These are phyloP conservation scores for Suillus tomentosus DNA, from an alignment of 768 basidiomycete species.

Conservation along the genomic window DNA sequence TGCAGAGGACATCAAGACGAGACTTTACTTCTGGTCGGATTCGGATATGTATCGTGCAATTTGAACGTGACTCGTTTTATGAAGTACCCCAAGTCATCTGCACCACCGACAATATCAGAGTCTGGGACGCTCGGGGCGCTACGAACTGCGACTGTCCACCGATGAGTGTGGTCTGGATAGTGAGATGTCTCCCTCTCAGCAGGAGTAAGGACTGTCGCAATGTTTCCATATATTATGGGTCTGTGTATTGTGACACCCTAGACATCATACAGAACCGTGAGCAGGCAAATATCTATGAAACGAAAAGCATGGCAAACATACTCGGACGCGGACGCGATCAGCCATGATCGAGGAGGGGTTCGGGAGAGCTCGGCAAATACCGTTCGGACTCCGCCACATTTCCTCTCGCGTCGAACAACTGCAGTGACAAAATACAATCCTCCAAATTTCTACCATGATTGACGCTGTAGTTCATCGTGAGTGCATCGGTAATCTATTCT, in stretches of 20 bases:
- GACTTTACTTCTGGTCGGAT: conserved; percentile 83
- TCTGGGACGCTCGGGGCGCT: conserved; percentile 78
- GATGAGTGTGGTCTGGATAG: conserved; percentile 83
- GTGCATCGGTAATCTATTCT: conserved; percentile 23
- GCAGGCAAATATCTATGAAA: conserved; percentile 12
- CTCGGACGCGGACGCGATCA: conserved; percentile 80
- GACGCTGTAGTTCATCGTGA: conserved; percentile 67
- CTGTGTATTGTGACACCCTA: conserved; percentile 88
- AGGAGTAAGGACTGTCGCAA: conserved; percentile 73
- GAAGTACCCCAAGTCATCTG: conserved; percentile 88
- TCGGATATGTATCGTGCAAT: conserved; percentile 94
- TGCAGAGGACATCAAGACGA: neutral
- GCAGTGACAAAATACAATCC: conserved; percentile 4
- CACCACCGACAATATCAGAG: conserved; percentile 82
- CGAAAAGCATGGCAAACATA: conserved; percentile 41
- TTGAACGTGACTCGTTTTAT: conserved; percentile 97
- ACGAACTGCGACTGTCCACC: conserved; percentile 95
- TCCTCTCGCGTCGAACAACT: conserved; percentile 19
- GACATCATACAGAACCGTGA: conserved; percentile 15
- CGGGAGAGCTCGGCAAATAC: conserved; percentile 43
- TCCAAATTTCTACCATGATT: conserved; percentile 45
- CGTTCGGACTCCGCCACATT: conserved; percentile 35
- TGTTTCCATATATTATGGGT: conserved; percentile 96
- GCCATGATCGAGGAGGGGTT: conserved; percentile 45
- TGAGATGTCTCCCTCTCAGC: conserved; percentile 63